phyloP scores from a whole-genome alignment of 2,329 filamentous ascomycete genomes.

The Verticillium longisporum region DNA sequence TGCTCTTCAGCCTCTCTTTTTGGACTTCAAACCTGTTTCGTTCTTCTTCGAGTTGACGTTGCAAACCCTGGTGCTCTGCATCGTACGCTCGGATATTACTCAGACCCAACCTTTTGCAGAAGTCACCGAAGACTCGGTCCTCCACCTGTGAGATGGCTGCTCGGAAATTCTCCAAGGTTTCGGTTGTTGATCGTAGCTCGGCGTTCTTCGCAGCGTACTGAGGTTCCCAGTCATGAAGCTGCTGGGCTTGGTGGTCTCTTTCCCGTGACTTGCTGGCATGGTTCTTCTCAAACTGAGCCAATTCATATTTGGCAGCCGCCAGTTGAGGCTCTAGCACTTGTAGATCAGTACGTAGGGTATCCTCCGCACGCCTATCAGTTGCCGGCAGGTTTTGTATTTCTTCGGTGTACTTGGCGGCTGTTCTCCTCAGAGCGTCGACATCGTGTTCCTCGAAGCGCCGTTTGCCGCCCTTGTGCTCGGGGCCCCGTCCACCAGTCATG shows the following conservation, averaged over 20 bases:
- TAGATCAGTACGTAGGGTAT: conserved; percentile 73
- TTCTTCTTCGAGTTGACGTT: conserved; percentile 84
- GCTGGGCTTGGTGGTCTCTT: conserved; percentile 62
- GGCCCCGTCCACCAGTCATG: conserved; percentile 90
- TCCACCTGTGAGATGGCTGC: conserved; percentile 71
- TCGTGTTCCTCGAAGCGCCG: conserved; percentile 86
- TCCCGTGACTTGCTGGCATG: conserved; percentile 78
- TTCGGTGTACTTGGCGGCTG: conserved; percentile 67
- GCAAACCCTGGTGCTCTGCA: conserved; percentile 82
- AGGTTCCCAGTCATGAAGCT: conserved; percentile 69
- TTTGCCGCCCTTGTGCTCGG: conserved; percentile 65
- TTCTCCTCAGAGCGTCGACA: conserved; percentile 73
- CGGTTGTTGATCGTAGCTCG: conserved; percentile 54
- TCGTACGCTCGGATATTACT: conserved; percentile 88
- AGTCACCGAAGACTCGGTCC: conserved; percentile 77
- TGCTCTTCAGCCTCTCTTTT: conserved; percentile 63
- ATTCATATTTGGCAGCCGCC: conserved; percentile 64
- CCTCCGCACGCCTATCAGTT: conserved; percentile 72
- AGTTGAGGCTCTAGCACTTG: conserved; percentile 73
- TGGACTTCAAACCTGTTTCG: conserved; percentile 83
- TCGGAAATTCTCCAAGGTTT: conserved; percentile 45
- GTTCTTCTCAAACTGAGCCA: conserved; percentile 74
- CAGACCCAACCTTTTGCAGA: conserved; percentile 84
- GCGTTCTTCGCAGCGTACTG: conserved; percentile 68
- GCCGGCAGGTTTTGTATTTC: conserved; percentile 78